Conservation (phyloP, 2,329 filamentous ascomycete species). For the Leptosphaerulina australis region DNA sequence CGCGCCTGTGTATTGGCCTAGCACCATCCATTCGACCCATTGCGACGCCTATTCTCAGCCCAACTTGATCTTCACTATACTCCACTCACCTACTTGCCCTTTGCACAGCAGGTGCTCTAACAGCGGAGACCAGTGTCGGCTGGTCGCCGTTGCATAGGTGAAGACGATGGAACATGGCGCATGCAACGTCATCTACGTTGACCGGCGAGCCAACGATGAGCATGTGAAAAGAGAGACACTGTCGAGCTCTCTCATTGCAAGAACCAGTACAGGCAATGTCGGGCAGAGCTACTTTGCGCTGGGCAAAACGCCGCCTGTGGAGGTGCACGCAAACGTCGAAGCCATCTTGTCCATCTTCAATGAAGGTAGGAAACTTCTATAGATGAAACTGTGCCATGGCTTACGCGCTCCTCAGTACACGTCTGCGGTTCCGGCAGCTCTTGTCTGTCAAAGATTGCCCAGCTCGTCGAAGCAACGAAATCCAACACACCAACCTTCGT, state of each 20-base stretch:
- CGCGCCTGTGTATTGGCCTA: slow-evolving; percentile 9
- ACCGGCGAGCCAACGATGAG: slow-evolving; percentile 51
- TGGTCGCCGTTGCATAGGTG: slow-evolving; percentile 41
- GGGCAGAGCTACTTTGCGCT: slow-evolving; percentile 46
- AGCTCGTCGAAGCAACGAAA: slow-evolving; percentile 42
- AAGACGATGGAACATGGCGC: slow-evolving; percentile 53
- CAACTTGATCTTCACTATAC: slow-evolving; percentile 26
- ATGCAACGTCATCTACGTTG: slow-evolving; percentile 54
- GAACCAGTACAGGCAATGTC: slow-evolving; percentile 42
- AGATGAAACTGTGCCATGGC: not conserved
- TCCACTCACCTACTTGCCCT: slow-evolving; percentile 29
- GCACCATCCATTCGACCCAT: slow-evolving; percentile 12
- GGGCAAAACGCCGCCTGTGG: slow-evolving; percentile 38
- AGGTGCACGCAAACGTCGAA: slow-evolving; percentile 50
- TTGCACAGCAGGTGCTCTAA: slow-evolving; percentile 38
- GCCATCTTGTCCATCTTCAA: slow-evolving; percentile 50
- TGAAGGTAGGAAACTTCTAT: slow-evolving; percentile 42
- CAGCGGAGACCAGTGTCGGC: slow-evolving; percentile 36
- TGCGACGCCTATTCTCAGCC: slow-evolving; percentile 14
- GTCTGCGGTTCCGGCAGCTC: slow-evolving; percentile 49
- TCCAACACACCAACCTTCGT: slow-evolving; percentile 48
- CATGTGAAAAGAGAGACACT: slow-evolving; percentile 47
- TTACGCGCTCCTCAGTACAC: slow-evolving; percentile 43
- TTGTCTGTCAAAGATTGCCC: slow-evolving; percentile 46
- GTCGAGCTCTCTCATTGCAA: slow-evolving; percentile 42